Percentiles rank a stretch among this genome's conserved stretches.
phyloP scores from a whole-genome alignment of 2,329 filamentous ascomycete genomes.

The Thielaviopsis populi region DNA sequence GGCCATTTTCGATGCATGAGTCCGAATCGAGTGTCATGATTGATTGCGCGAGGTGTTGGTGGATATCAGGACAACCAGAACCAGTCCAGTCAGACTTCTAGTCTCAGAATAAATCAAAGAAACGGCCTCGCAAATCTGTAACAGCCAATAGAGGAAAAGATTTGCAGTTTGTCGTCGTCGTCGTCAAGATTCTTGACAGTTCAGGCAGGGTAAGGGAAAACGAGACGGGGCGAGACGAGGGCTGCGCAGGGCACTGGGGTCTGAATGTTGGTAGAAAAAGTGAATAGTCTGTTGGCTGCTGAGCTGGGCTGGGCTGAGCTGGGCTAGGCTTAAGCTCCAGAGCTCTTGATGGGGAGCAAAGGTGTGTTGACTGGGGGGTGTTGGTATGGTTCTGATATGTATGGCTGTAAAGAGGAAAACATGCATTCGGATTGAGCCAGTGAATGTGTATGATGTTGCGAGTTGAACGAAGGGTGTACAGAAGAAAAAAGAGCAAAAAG shows the following conservation, averaged over 20 bases:
- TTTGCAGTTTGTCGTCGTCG: not conserved
- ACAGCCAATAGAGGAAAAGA: conserved; percentile 1
- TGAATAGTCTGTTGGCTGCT: not conserved
- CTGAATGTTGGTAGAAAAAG: not conserved
- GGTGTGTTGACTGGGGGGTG: no score
- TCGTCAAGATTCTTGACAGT: not conserved
- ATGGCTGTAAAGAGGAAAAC: no score
- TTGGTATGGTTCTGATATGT: no score
- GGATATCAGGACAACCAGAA: not conserved
- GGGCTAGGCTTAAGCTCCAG: not conserved
- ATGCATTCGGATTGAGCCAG: no score
- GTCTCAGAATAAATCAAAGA: not conserved
- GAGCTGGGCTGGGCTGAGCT: no score
- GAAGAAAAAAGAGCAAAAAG: not conserved
- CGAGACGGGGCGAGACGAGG: not conserved
- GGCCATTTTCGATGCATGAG: not conserved
- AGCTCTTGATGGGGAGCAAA: not conserved
- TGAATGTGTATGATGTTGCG: not conserved
- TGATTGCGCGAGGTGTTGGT: not conserved
- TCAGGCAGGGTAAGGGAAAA: not conserved
- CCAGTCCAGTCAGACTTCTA: not conserved
- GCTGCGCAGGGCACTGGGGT: not conserved
- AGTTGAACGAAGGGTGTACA: no score
- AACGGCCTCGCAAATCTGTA: not conserved
- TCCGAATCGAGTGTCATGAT: not conserved